Base-by-base conservation (phyloP, 2,329 filamentous ascomycete species). In the Cryphonectria parasitica region DNA sequence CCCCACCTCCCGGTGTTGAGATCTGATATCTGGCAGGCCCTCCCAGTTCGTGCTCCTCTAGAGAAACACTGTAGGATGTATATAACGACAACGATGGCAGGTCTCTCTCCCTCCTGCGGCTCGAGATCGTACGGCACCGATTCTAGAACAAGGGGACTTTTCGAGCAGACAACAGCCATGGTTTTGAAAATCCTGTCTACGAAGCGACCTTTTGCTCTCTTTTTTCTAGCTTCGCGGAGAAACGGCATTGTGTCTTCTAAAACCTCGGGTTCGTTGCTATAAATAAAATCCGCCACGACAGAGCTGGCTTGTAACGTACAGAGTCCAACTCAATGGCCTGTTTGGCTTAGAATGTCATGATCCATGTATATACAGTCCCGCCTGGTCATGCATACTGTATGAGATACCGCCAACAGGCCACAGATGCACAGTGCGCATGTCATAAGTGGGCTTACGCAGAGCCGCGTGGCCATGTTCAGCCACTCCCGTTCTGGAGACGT, bases 391-490 rank as follows among this genome's bases (percentile, higher is more conserved):
- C n/a, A 19, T 22, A 71, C 70, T 70, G 70, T 67, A n/a, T 25
- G 3, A 13, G 4, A 1, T 2, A 4, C 61, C 45, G 13, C 1
- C 10, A 7, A 8, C 2, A 13, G 28, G 5, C 0, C 1, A 6
- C 10, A 11, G 0, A n/a, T 6, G 0, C n/a, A 70, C 68, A 70
- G 70, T 72, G 68, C 28, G 28, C 2, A 52, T 17, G 0, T 10
- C 6, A 2, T 15, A 4, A 28, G 34, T 13, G 22, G 15, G 39
- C 65, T n/a, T 58, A 58, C 28, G 60, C 58, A 66, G 58, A 68
- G 69, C 66, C 71, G 71, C 69, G 69, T 68, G 71, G 71, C 71
- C 66, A 63, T 64, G 45, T n/a, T 69, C 54, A 67, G 68, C 70
- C 64, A 70, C 70, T 56, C 64, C 64, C 28, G 69, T 39, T 39